A percentile compares a stretch with the other conserved stretches of the same genome.
phyloP scores from a whole-genome alignment of 495 filamentous ascomycete genomes.

The Schizothecium vesticola region DNA sequence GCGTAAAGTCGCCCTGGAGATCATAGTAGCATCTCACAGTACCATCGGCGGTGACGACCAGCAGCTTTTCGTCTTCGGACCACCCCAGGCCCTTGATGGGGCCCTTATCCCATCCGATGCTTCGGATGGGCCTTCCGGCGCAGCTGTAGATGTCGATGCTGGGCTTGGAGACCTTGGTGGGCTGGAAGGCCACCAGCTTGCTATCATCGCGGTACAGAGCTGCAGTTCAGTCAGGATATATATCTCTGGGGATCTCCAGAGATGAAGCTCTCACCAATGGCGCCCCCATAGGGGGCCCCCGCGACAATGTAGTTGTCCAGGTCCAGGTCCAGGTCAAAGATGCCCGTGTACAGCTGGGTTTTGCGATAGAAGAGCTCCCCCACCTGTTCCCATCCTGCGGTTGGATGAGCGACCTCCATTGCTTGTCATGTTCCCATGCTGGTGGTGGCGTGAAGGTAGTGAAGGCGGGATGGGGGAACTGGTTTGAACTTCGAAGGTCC shows the following conservation, averaged over 20 bases:
- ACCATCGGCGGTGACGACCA: constrained; percentile 85
- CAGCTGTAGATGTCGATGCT: constrained; percentile 93
- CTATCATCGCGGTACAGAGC: constrained; percentile 85
- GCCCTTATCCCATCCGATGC: constrained; percentile 80
- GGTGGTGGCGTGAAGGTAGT: background rate
- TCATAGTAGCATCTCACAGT: constrained; percentile 89
- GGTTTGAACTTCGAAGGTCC: background rate
- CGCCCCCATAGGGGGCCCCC: constrained; percentile 91
- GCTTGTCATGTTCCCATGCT: constrained; percentile 35
- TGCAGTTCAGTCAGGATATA: constrained; percentile 31
- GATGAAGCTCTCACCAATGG: constrained; percentile 61
- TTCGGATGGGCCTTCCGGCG: constrained; percentile 73
- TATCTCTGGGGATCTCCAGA: background rate
- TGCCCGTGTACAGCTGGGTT: constrained; percentile 79
- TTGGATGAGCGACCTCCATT: constrained; percentile 58
- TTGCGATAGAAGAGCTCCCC: constrained; percentile 93
- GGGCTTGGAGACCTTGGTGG: constrained; percentile 65
- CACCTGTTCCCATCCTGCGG: constrained; percentile 87
- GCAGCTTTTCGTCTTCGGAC: constrained; percentile 92
- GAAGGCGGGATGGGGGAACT: background rate
- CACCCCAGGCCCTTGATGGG: constrained; percentile 85
- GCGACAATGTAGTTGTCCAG: constrained; percentile 90
- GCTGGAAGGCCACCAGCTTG: constrained; percentile 72
- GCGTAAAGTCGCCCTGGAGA: constrained; percentile 86
- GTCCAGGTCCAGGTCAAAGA: constrained; percentile 89